Percentiles rank a stretch among this genome's conserved stretches.
Conservation (phyloP, 495 filamentous ascomycete genomes). For the Penicillium malachiteum region DNA sequence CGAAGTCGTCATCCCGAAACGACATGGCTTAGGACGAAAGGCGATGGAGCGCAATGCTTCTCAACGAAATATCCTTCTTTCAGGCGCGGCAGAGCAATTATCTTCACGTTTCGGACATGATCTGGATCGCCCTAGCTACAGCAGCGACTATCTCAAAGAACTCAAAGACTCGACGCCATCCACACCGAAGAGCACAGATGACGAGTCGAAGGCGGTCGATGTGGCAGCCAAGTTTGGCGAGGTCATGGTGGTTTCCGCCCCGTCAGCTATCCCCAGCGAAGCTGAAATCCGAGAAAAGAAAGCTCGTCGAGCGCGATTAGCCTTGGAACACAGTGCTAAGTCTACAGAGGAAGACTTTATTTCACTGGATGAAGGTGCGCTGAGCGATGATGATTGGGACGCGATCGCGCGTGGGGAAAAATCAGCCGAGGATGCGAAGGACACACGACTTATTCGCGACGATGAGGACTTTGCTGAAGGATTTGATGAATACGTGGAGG, state of each 20-base stretch:
- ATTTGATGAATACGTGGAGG: slow-evolving; percentile 88
- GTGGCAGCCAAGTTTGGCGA: slow-evolving; percentile 64
- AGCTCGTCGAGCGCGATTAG: slow-evolving; percentile 74
- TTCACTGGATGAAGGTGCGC: slow-evolving; percentile 55
- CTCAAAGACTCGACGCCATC: slow-evolving; percentile 79
- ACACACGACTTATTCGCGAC: slow-evolving; percentile 76
- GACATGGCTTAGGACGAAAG: slow-evolving; percentile 64
- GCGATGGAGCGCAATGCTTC: slow-evolving; percentile 70
- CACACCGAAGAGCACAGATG: slow-evolving; percentile 59
- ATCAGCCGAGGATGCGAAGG: slow-evolving; percentile 28
- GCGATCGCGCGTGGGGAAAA: slow-evolving; percentile 42
- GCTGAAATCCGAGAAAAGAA: slow-evolving; percentile 94
- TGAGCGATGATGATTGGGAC: slow-evolving; percentile 48
- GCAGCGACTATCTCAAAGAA: slow-evolving; percentile 80
- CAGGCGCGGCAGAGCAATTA: slow-evolving; percentile 42
- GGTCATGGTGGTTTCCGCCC: slow-evolving; percentile 34
- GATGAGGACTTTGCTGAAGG: slow-evolving; percentile 96
- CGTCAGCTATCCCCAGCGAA: slow-evolving; percentile 68
- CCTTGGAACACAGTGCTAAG: slow-evolving; percentile 66
- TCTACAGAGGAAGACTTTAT: slow-evolving; percentile 80
- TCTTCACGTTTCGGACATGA: slow-evolving; percentile 58
- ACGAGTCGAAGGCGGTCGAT: slow-evolving; percentile 65
- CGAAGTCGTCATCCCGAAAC: slow-evolving; percentile 66
- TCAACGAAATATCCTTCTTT: slow-evolving; percentile 47
- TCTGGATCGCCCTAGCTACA: slow-evolving; percentile 80